A percentile compares a stretch with the other conserved stretches of the same genome.
Evolutionary conservation across 2,329 filamentous ascomycete species (phyloP).

Genomic region (Periconia sp.): DNA sequence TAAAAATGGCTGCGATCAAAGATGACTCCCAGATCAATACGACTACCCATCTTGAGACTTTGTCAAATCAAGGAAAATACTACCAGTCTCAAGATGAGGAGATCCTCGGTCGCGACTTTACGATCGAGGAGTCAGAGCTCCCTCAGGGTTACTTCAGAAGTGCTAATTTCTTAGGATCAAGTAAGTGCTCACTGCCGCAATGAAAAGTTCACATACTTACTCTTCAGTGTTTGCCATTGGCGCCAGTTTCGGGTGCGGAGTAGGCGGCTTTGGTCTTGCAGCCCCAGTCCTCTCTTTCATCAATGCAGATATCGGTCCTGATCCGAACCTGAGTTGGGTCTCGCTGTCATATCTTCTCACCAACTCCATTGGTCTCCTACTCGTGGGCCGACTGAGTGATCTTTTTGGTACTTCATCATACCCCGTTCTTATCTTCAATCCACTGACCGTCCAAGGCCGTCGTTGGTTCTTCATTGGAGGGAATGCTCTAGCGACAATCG

Average conservation of each 20-base stretch:
- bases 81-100: conserved; percentile 12
- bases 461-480: conserved; percentile 25
- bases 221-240: conserved; percentile 28
- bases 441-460: conserved; percentile 7
- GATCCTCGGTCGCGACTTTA: conserved; percentile 20
- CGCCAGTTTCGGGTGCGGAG: conserved; percentile 18
- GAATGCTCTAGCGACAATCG: conserved; percentile 16
- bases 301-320: conserved; percentile 28
- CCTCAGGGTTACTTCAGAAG: conserved; percentile 22
- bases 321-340: conserved; percentile 25
- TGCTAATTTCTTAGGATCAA: conserved; percentile 18
- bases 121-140: conserved; percentile 18
- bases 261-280: conserved; percentile 22
- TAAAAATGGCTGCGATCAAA: conserved; percentile 11
- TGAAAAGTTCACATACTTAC: too few species aligned
- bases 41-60: conserved; percentile 12
- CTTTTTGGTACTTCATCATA: conserved; percentile 16
- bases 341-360: conserved; percentile 22
- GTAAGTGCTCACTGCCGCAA: too few species aligned
- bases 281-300: conserved; percentile 23
- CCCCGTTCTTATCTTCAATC: not conserved
- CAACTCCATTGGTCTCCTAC: conserved; percentile 20
- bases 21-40: conserved; percentile 8
- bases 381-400: conserved; percentile 26
- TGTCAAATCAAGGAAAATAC: conserved; percentile 11